Conservation (phyloP, 768 basidiomycete species). For the Naematelia aurantialba region DNA sequence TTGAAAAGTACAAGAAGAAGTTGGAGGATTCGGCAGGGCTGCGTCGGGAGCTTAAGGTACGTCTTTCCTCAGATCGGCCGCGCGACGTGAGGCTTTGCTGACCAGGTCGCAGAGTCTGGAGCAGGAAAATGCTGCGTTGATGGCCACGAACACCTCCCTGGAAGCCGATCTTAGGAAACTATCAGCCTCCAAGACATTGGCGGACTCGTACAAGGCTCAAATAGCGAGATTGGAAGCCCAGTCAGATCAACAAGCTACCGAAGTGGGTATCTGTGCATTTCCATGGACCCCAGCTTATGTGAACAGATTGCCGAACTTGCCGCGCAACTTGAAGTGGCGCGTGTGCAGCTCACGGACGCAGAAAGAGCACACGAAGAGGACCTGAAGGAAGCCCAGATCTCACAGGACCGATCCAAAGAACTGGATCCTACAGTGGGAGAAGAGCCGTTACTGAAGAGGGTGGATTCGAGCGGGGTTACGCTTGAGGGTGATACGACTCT, state of each 20-base stretch:
- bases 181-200: slow-evolving; percentile 75
- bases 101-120: slow-evolving; percentile 65
- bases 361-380: slow-evolving; percentile 66
- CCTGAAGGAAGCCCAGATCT: slow-evolving; percentile 77
- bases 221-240: slow-evolving; percentile 76
- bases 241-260: slow-evolving; percentile 39
- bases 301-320: slow-evolving; percentile 65
- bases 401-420: slow-evolving; percentile 85
- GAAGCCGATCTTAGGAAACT: slow-evolving; percentile 89
- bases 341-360: slow-evolving; percentile 15
- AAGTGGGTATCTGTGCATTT: slow-evolving; percentile 12
- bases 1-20: slow-evolving; percentile 99
- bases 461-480: not conserved
- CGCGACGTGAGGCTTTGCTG: not conserved
- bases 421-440: slow-evolving; percentile 59
- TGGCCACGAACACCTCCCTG: slow-evolving; percentile 84
- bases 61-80: slow-evolving; percentile 8
- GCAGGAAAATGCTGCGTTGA: slow-evolving; percentile 84
- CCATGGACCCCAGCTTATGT: not conserved
- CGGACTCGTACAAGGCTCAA: slow-evolving; percentile 88
- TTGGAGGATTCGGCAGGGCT: slow-evolving; percentile 84
- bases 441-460: slow-evolving; percentile 32
- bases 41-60: slow-evolving; percentile 51
- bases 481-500: slow-evolving; percentile 56
- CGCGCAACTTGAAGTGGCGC: slow-evolving; percentile 61